Evolutionary conservation across 352 stramenopile genomes (phyloP), one percentile per base, ranked within the genome.

Genomic region (Phytophthora quininea): DNA sequence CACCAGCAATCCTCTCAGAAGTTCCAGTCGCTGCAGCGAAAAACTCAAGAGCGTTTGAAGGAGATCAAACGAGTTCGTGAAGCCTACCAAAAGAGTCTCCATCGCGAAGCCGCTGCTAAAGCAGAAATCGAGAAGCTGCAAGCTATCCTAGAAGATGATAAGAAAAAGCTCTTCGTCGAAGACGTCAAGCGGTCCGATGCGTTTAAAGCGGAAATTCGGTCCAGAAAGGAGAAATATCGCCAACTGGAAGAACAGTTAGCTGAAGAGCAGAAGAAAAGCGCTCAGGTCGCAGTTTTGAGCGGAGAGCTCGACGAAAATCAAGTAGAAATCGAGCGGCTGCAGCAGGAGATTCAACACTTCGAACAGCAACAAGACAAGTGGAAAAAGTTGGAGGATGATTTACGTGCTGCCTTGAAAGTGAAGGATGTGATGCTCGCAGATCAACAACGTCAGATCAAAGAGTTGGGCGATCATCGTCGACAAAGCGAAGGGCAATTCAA

Each of bases 401-500:
- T 84, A 19, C 74, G 79, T 12, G 80, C 84, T 30, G 79, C 80
- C 2, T 10, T 91, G 3, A 90, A 88, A 54, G 82, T 91, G 4
- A 91, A 91, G 51, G 79, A 93, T 30, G 76, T 90, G 1, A 93
- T 93, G 81, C 72, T 91, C 5, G 76, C 83, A 10, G 82, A 91
- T 47, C 77, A 90, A 31, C 65, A 76, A 31, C 69, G 81, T n/a
- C 85, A 90, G 57, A 74, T 89, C 0, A 58, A 74, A 9, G 71
- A 90, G 45, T 48, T 88, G 31, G 73, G 66, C 0, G 60, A 63
- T 14, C 67, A 80, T 2, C 61, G 69, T 1, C 54, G 72, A 4
- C 66, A 74, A 29, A 3, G 71, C 0, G 80, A 89, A 49, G 51
- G 56, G 14, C 78, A 87, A 9, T 80, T 86, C 19, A 71, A 79